Evolutionary conservation across 208 protist genomes (phyloP), one percentile per base, ranked within the genome.

Genomic region (Crithidia acanthocephali): DNA sequence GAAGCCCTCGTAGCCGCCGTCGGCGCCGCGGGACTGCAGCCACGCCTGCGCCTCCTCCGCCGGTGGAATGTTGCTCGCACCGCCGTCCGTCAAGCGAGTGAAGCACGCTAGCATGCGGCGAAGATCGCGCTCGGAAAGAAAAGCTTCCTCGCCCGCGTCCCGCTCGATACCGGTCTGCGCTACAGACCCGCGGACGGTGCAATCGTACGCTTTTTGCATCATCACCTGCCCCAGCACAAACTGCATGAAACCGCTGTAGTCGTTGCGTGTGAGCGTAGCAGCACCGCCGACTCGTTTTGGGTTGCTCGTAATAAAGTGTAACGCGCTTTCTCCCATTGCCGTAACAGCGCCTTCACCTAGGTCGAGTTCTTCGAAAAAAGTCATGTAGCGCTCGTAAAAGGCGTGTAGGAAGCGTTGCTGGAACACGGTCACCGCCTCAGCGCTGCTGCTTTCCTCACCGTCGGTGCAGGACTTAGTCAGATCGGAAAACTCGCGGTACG

Each of bases 181-280:
- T 1, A 28, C 33, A 16, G 50, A 10, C 1, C 15, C 48, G 47
- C 48, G 62, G 35, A 68, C 47, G 9, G 33, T 45, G 13, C 62
- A 77, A 2, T 70, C 56, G 72, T 78, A 78, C 45, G 67, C 73
- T 18, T 42, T 70, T 32, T 68, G 62, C 48, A 66, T 60, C 65
- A 82, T 65, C 59, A 76, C 64, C 20, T 70, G 22, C 8, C 71
- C 77, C 33, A 76, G 50, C 10, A 78, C 48, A 69, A 74, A 82
- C 72, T 82, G 71, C 44, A 82, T 30, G 30, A 82, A 82, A 30
- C 70, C 61, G 55, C 53, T 76, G 67, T 77, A 82, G 42, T 72
- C 77, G 42, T 62, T 60, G 66, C 66, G 67, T 8, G 69, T 72
- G 37, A 82, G 48, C 18, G 60, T 60, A 13, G 22, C n/a, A 11